These are phyloP conservation scores for Paracoccidioides brasiliensis DNA, from an alignment of 2,329 filamentous ascomycete genomes.

Conservation along the genomic window DNA sequence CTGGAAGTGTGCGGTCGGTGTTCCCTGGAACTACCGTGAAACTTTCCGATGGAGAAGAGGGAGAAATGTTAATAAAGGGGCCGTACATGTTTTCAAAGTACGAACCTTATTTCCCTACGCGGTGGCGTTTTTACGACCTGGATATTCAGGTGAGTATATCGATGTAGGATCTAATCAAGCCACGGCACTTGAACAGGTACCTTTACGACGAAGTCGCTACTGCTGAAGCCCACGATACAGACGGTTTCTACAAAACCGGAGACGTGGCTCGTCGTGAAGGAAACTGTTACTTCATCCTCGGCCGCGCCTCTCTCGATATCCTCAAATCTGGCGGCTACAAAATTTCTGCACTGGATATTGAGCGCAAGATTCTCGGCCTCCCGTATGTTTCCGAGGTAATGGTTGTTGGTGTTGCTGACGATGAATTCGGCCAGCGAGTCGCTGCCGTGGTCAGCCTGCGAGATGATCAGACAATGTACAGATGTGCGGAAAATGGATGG, in stretches of 20 bases:
- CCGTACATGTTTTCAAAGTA: conserved; percentile 11
- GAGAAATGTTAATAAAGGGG: conserved; percentile 10
- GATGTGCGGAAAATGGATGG: conserved; percentile 3
- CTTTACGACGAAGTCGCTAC: conserved; percentile 5
- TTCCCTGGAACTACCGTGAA: conserved; percentile 27
- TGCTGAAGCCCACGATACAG: conserved; percentile 5
- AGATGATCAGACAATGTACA: conserved; percentile 8
- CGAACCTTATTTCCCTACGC: conserved; percentile 15
- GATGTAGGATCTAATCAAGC: background rate
- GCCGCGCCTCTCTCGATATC: conserved; percentile 12
- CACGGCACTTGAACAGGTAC: background rate
- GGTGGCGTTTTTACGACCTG: background rate
- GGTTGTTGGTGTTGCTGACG: conserved; percentile 10
- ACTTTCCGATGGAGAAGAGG: conserved; percentile 20
- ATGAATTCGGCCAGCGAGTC: conserved; percentile 9
- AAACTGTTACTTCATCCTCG: conserved; percentile 12
- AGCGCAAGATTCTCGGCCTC: conserved; percentile 11
- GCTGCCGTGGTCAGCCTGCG: conserved; percentile 7
- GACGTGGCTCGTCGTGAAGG: conserved; percentile 10
- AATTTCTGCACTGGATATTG: conserved; percentile 12
- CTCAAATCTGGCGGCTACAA: conserved; percentile 11
- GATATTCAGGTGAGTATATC: background rate
- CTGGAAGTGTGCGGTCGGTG: conserved; percentile 21
- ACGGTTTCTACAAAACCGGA: conserved; percentile 14
- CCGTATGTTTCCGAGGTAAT: conserved; percentile 12